Conservation (phyloP, 2,329 filamentous ascomycete species). For the Paecilomyces fulvus region DNA sequence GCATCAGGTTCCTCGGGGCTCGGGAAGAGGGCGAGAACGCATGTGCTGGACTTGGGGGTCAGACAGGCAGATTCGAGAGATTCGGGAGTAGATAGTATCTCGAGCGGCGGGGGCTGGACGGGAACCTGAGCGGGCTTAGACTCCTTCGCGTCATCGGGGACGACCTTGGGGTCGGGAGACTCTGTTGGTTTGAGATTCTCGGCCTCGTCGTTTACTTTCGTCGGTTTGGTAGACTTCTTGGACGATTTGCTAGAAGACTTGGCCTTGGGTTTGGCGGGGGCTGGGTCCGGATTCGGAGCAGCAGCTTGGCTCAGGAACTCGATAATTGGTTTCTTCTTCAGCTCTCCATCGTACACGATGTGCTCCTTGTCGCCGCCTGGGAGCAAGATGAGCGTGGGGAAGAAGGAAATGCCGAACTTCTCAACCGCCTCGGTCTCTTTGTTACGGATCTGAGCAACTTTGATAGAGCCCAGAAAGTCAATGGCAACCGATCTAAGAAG, state of each 20-base stretch:
- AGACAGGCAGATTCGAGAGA: constrained; percentile 66
- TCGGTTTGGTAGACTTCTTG: constrained; percentile 36
- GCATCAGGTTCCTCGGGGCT: constrained; percentile 42
- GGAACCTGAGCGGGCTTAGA: constrained; percentile 41
- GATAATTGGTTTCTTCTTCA: constrained; percentile 76
- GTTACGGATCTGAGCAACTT: constrained; percentile 72
- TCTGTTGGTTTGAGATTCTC: constrained; percentile 39
- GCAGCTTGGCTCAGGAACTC: constrained; percentile 74
- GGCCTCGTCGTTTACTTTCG: constrained; percentile 38
- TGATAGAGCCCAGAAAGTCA: constrained; percentile 75
- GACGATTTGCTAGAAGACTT: constrained; percentile 4
- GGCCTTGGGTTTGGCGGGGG: constrained; percentile 38
- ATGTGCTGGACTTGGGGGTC: constrained; percentile 66
- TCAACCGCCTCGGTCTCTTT: constrained; percentile 67
- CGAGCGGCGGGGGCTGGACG: constrained; percentile 54
- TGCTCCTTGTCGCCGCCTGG: constrained; percentile 61
- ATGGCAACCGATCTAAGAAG: constrained; percentile 78
- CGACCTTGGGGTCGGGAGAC: constrained; percentile 44
- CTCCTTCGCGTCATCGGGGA: constrained; percentile 25
- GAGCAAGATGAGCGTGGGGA: constrained; percentile 72
- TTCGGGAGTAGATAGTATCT: constrained; percentile 54
- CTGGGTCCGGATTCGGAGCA: constrained; percentile 69
- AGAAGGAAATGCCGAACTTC: constrained; percentile 66
- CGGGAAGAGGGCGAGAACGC: constrained; percentile 67
- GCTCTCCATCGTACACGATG: constrained; percentile 68